Evolutionary conservation across 1,284 basidiomycete species (phyloP), one percentile per base, ranked within the genome.

Genomic region (Boletus semigastroideus): DNA sequence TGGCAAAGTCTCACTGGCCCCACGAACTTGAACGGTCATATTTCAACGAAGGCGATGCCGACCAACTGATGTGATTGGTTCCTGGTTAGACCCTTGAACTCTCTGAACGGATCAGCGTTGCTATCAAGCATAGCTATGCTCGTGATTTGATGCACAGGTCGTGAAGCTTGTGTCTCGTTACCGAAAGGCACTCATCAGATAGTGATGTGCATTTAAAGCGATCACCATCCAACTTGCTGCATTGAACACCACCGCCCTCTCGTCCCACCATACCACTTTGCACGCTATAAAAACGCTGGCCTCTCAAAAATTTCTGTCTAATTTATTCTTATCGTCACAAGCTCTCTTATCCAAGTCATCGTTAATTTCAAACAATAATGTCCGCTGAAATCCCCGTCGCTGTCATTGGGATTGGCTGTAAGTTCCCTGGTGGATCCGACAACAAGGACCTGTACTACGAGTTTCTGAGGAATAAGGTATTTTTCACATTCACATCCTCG

Each of bases 341-440:
- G 14, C 27, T 36, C 25, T 17, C 36, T 40, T 22, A 19, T 47
- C 28, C 31, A 22, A 41, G 17, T 41, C 31, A 22, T 51, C 44
- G 20, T 45, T 44, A 52, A 43, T 41, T 40, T 40, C 22, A 31
- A 44, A 25, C 28, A 30, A 44, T 34, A 8, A 66, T 68, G 64
- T 68, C 65, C 28, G 57, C 66, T 30, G 52, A 67, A 54, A 42
- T 56, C 13, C 64, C 64, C 8, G 63, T 62, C 42, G 66, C 65
- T 13, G 39, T 68, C 44, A 61, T 66, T 27, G 66, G 64, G 17
- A 67, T 68, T 28, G 66, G 66, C n/a, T 67, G 63, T 42, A 67
- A 56, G 52, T 67, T 68, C 37, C 65, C 64, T 44, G 63, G 65
- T 43, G 63, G 63, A 38, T 66, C 66, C 13, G 64, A 66, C 27